Conservation (phyloP, 2,329 filamentous ascomycete species). For the Claviceps quebecensis region DNA sequence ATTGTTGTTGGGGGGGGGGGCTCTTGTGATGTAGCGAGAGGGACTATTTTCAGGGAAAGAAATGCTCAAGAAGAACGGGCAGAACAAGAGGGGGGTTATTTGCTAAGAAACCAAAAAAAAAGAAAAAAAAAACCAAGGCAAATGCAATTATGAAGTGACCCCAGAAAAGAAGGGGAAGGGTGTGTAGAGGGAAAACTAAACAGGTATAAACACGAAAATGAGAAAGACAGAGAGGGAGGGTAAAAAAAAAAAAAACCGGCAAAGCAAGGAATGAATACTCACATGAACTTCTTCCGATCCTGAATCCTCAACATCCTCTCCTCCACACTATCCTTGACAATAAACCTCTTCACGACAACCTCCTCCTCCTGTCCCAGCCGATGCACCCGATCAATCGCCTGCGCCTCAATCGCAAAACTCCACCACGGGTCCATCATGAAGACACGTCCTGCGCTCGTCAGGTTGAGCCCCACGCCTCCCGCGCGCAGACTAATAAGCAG, state of each 20-base stretch:
- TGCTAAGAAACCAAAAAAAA: background rate
- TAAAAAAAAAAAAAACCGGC: background rate
- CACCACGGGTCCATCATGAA: conserved; percentile 99
- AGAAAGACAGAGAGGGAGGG: background rate
- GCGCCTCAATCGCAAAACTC: conserved; percentile 92
- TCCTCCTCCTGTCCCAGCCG: conserved; percentile 86
- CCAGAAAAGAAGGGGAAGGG: too few relatives aligned
- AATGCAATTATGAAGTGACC: too few relatives aligned
- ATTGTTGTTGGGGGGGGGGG: too few relatives aligned
- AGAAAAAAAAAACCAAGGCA: background rate
- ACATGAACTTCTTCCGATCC: conserved; percentile 93
- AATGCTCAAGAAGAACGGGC: background rate
- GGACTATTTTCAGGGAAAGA: background rate
- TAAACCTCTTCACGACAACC: conserved; percentile 76
- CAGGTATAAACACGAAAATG: background rate
- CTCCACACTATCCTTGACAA: conserved; percentile 84
- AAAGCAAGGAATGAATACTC: conserved; percentile 26
- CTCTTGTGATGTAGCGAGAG: background rate
- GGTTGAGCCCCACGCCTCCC: conserved; percentile 84
- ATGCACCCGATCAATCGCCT: conserved; percentile 95
- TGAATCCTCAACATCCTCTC: conserved; percentile 89
- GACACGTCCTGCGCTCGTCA: conserved; percentile 77
- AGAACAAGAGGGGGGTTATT: background rate
- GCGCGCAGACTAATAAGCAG: conserved; percentile 75
- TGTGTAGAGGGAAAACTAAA: too few relatives aligned